Evolutionary conservation across 1,139 yeast species (phyloP).

Genomic region (Geotrichum cucujoidarum): DNA sequence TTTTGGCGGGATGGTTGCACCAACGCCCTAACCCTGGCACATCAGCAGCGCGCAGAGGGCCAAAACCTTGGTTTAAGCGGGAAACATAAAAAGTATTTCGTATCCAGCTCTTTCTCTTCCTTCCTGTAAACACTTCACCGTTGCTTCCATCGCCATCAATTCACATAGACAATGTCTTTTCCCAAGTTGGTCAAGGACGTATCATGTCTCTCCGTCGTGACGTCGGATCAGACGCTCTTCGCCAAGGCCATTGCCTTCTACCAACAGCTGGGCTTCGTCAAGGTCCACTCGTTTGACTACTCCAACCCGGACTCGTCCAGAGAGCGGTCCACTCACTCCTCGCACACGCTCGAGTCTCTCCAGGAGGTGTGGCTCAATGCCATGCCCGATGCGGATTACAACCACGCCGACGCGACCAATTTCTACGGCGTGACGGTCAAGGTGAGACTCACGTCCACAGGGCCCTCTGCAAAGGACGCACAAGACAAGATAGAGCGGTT

Average conservation of each 20-base stretch:
- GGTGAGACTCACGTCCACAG: slow-evolving; percentile 30
- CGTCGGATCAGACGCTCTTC: slow-evolving; percentile 47
- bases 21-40: not conserved
- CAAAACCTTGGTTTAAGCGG: too few species aligned
- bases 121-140: not conserved
- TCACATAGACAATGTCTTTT: slow-evolving; percentile 4
- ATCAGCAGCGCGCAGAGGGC: too few species aligned
- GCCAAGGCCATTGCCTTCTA: slow-evolving; percentile 50
- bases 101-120: not conserved
- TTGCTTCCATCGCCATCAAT: not conserved
- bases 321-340: slow-evolving; percentile 27
- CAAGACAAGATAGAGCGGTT: slow-evolving; percentile 22
- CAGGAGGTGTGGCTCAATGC: slow-evolving; percentile 32
- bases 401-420: slow-evolving; percentile 29
- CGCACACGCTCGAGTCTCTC: slow-evolving; percentile 29
- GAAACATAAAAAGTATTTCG: too few species aligned
- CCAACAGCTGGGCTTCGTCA: slow-evolving; percentile 51
- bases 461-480: slow-evolving; percentile 26
- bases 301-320: slow-evolving; percentile 27
- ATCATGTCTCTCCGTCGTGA: slow-evolving; percentile 54
- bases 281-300: slow-evolving; percentile 42
- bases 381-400: slow-evolving; percentile 20
- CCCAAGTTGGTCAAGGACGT: slow-evolving; percentile 29
- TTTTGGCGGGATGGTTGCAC: too few species aligned
- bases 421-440: slow-evolving; percentile 34